Evolutionary conservation across 176 grass and related monocot species (phyloP).

Genomic region (Melocanna baccifera): DNA sequence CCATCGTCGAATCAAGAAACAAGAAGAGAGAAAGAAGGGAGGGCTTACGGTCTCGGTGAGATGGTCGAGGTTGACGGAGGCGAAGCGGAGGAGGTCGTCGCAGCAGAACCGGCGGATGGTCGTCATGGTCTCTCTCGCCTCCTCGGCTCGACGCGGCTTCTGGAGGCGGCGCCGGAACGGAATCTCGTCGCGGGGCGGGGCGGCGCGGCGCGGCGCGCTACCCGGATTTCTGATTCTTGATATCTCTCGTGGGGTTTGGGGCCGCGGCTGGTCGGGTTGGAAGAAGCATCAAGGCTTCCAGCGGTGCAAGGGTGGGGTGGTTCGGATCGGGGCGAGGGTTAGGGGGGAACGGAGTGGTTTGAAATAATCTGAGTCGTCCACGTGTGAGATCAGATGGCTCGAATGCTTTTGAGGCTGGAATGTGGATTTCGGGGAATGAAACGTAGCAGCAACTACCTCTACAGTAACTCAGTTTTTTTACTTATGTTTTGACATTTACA

Average conservation of each 20-base stretch:
- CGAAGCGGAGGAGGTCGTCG: conserved; percentile 89
- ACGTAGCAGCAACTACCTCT: no score
- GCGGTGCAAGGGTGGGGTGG: not conserved
- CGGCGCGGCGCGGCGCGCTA: not conserved
- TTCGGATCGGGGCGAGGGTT: not conserved
- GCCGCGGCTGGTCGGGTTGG: not conserved
- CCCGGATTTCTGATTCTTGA: conserved; percentile 1
- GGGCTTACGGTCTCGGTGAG: conserved; percentile 76
- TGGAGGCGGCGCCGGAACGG: not conserved
- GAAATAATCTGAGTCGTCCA: not conserved
- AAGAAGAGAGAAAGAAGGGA: not conserved
- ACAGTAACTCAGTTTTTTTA: no score
- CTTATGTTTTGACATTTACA: no score
- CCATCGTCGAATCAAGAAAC: not conserved
- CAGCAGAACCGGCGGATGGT: conserved; percentile 96
- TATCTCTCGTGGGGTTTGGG: not conserved
- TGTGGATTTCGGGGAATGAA: not conserved
- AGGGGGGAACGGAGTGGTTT: not conserved
- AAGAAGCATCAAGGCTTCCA: not conserved
- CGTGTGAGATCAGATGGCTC: not conserved
- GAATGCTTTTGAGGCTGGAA: not conserved
- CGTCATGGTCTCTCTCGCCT: conserved; percentile 44
- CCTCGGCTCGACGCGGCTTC: not conserved
- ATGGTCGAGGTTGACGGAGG: conserved; percentile 90
- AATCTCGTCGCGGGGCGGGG: not conserved